A percentile compares a stretch with the other conserved stretches of the same genome.
Conservation (phyloP, 495 filamentous ascomycete genomes). For the Xylaria cubensis region DNA sequence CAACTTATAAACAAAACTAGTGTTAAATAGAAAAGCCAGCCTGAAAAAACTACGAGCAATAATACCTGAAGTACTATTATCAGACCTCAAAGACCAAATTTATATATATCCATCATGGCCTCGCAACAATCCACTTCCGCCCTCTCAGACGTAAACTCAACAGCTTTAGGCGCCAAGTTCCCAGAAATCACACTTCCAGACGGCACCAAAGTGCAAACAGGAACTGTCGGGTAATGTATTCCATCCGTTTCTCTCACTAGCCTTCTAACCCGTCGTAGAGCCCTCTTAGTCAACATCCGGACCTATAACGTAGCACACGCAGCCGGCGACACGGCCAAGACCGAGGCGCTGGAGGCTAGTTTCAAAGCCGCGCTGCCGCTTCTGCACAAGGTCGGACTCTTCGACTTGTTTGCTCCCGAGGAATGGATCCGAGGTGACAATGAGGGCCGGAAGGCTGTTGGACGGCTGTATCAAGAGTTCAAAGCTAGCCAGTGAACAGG, state of each 20-base stretch:
- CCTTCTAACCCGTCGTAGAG: slow-evolving; percentile 18
- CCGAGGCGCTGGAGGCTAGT: slow-evolving; percentile 23
- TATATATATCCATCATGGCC: slow-evolving; percentile 20
- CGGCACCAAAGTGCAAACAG: slow-evolving; percentile 39
- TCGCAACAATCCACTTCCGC: slow-evolving; percentile 8
- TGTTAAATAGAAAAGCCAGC: neutral
- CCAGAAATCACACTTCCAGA: slow-evolving; percentile 37
- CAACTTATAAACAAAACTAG: neutral
- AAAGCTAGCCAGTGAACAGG: slow-evolving; percentile 25
- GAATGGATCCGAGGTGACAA: slow-evolving; percentile 38
- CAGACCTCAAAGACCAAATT: neutral
- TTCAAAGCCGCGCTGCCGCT: slow-evolving; percentile 34
- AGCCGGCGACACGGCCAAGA: slow-evolving; percentile 29
- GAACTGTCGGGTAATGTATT: slow-evolving; percentile 32
- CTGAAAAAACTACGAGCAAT: too few species aligned
- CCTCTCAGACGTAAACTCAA: slow-evolving; percentile 34
- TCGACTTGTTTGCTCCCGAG: slow-evolving; percentile 36
- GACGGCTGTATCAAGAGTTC: slow-evolving; percentile 32
- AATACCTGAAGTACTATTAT: too few species aligned
- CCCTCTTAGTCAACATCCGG: slow-evolving; percentile 38
- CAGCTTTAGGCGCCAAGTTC: slow-evolving; percentile 31
- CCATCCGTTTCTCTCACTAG: neutral
- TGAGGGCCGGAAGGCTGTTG: slow-evolving; percentile 33
- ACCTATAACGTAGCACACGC: slow-evolving; percentile 35
- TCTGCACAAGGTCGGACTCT: slow-evolving; percentile 34